Base-by-base conservation (phyloP, 345 rosid genomes). In the Brassica rapa region DNA sequence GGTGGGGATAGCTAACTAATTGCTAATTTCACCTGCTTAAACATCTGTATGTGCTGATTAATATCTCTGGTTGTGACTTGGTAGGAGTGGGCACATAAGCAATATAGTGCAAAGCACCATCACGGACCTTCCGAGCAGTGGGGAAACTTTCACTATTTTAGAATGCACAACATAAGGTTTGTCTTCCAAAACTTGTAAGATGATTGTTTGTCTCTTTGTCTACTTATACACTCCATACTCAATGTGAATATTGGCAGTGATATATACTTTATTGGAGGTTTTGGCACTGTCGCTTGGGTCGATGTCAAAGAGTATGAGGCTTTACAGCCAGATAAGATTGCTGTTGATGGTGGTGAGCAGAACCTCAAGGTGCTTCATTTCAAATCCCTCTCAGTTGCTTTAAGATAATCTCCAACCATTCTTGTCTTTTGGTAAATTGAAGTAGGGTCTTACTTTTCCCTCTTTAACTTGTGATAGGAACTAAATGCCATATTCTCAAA, bases 281-380 rank as follows among this genome's bases (percentile, higher is more conserved):
- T 95, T 81, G 99, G 99, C 66, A 93, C 99, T 1, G 96, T 95
- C 77, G 99, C 97, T 51, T 95, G 99, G 99, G 96, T 95, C 15
- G 89, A 93, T 86, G 97, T 93, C 49, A 86, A 85, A 82, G 98
- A 95, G 86, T 93, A 90, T 4, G 91, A 93, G 77, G 81, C 87
- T 51, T 80, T 95, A 83, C 83, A 84, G 25, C 99, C 99, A 8
- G 99, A 95, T 82, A 95, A 86, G 82, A 95, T 95, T 67, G 98
- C 99, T 39, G 94, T 91, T 33, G 89, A 93, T 75, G 99, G 98
- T 30, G 99, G 91, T n/a, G 97, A 93, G 83, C 90, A 89, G 64
- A 86, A 88, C 84, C 88, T 95, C 56, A 90, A 93, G 99, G 99
- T 93, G 49, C 63, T 46, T 67, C 14, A 15, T 35, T 66, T 66